Percentiles rank a stretch among this genome's conserved stretches.
Conservation (phyloP, 306 rosid species). For the Prinsepia uniflora region DNA sequence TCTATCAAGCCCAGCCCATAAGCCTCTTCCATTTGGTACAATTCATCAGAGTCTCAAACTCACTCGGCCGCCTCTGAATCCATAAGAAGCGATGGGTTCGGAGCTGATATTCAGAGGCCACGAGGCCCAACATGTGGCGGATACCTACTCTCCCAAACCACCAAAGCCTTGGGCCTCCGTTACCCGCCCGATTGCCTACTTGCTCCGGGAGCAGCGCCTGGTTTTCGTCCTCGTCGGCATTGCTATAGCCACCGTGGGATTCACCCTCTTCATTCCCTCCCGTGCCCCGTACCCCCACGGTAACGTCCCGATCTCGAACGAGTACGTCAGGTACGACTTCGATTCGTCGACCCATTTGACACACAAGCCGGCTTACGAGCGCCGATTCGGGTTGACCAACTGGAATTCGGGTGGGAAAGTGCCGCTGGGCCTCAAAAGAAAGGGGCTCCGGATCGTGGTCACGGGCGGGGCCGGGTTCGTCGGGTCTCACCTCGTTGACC, state of each 20-base stretch:
- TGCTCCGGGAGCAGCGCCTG: slow-evolving; percentile 86
- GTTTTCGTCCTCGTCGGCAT: slow-evolving; percentile 73
- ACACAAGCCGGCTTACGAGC: slow-evolving; percentile 30
- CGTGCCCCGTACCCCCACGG: slow-evolving; percentile 3
- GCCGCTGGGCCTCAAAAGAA: slow-evolving; percentile 72
- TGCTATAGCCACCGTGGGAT: slow-evolving; percentile 56
- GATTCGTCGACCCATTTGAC: slow-evolving; percentile 27
- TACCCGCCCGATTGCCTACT: slow-evolving; percentile 66
- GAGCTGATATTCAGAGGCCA: slow-evolving; percentile 81
- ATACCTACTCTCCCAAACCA: slow-evolving; percentile 66
- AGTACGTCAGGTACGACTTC: slow-evolving; percentile 32
- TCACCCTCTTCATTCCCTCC: slow-evolving; percentile 48
- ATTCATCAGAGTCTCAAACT: neutral
- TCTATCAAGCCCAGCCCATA: no score
- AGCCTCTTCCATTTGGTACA: no score
- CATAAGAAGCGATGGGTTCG: slow-evolving; percentile 33
- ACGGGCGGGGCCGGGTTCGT: slow-evolving; percentile 96
- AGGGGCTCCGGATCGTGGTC: slow-evolving; percentile 87
- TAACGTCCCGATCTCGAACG: slow-evolving; percentile 31
- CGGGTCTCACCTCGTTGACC: slow-evolving; percentile 91
- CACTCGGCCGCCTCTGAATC: neutral
- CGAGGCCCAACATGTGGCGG: slow-evolving; percentile 53
- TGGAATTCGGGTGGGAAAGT: slow-evolving; percentile 67
- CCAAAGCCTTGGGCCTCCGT: slow-evolving; percentile 65
- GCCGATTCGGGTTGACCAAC: slow-evolving; percentile 20